Base-by-base conservation (phyloP, 2,329 filamentous ascomycete species). In the Magnaporthiopsis rhizophila region DNA sequence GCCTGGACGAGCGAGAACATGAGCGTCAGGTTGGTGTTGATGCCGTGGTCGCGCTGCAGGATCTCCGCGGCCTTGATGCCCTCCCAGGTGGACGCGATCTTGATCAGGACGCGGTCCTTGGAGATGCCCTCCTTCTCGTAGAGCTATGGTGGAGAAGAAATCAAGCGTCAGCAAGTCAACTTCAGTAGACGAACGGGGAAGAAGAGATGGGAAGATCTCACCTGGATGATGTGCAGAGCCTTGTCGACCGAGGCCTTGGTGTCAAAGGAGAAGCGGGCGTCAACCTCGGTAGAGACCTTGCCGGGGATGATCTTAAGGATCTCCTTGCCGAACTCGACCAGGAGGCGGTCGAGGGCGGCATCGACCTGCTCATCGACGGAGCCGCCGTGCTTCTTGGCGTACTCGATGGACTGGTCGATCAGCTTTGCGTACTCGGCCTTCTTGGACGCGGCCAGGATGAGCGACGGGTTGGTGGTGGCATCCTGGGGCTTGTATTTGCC, bases 401-500 rank as follows among this genome's bases (percentile, higher is more conserved):
- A 93, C 69, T 83, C 84, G 71, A 97, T 84, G 72, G 94, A 92
- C 65, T 83, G 81, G 75, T 98, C 93, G 72, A 97, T 96, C 76
- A 98, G 83, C 79, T 89, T 89, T 74, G 91, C 92, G 79, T 98
- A 98, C 80, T 97, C 93, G 77, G 91, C 76, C 88, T 98, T 98
- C 87, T 99, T 98, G 77, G 95, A 93, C 69, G 95, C 95, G 71
- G 93, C 94, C 77, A 99, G 90, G 80, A 99, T 98, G 78, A 99
- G 86, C 69, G 95, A 98, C 66, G 95, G 95, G 88, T 99, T 99
- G 83, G 95, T 99, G 79, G 95, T 99, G 76, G 95, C 95, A 91
- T 99, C 95, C 86, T 99, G 93, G 70, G 95, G 95, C 88, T 97
- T 96, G 89, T 99, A 99, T 85, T 98, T 97, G 84, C 85, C 93